Evolutionary conservation across 192 early-diverging fungal genomes (phyloP), one percentile per base, ranked within the genome.

Genomic region (Podila verticillata): DNA sequence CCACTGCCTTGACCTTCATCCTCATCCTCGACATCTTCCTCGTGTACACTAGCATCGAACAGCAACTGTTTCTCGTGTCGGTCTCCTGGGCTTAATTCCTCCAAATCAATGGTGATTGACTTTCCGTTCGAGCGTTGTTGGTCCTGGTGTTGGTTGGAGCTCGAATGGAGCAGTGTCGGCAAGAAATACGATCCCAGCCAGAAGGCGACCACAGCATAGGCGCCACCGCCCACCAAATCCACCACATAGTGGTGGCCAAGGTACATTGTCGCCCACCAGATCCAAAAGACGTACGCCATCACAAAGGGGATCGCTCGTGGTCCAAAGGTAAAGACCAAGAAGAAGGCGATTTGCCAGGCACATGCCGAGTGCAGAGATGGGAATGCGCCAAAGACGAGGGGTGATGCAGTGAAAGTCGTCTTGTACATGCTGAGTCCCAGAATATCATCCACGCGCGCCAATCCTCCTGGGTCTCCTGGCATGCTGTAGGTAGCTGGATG

Each of bases 221-320:
- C 67, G 10, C 83, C 83, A 13, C 92, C 92, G 20, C 89, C 91
- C 24, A 91, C 83, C 29, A 93, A 65, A 73, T 93, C 92, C 28
- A 90, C 85, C 61, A 93, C 86, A 66, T 93, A 93, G 68, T 93
- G 91, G 59, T 92, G 92, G 2, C 87, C 86, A 10, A 92, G 77
- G 80, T 93, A 93, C 88, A 92, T 92, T 61, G 91, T 92, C 1
- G 91, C 88, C 91, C 89, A 92, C 92, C 92, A 93, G 70, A 93
- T 88, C 91, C 90, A 92, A 71, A 88, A 71, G 7, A 89, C 83
- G 71, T 93, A 92, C 20, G 70, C n/a, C 44, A 86, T 32, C 4
- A 73, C 72, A 48, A 87, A 81, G 7, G 84, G 80, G 26, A 82
- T 74, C 13, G 83, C 56, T 8, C 77, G 72, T 9, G 88, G 88